Evolutionary conservation across 179 eudicot genomes (phyloP).

Genomic region (Amaranthus tricolor): DNA sequence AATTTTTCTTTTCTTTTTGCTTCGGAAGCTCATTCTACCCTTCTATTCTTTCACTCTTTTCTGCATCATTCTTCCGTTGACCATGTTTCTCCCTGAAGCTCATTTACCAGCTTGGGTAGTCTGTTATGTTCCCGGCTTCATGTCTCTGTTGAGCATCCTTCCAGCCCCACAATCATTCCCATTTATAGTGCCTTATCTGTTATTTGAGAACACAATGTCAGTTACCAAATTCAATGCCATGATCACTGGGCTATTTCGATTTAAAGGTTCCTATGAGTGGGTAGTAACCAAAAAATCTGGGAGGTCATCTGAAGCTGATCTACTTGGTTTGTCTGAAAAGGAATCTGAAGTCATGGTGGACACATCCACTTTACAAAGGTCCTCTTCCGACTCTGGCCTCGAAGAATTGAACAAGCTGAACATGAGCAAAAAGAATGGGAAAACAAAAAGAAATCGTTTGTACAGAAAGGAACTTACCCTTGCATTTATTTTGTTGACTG

Average conservation of each 20-base stretch:
- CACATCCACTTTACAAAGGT: conserved; percentile 26
- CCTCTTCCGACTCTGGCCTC: conserved; percentile 40
- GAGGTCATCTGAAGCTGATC: conserved; percentile 44
- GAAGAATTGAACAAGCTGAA: conserved; percentile 33
- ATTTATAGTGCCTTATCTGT: conserved; percentile 41
- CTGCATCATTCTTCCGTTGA: conserved; percentile 44
- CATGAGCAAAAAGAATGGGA: conserved; percentile 31
- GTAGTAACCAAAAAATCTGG: conserved; percentile 46
- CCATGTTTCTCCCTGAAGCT: conserved; percentile 50
- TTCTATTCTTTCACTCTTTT: conserved; percentile 44
- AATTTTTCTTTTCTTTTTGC: conserved; percentile 42
- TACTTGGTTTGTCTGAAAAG: conserved; percentile 34
- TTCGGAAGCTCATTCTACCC: conserved; percentile 42
- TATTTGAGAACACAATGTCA: conserved; percentile 47
- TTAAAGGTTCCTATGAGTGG: conserved; percentile 44
- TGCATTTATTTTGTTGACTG: conserved; percentile 42
- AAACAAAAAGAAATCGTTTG: conserved; percentile 30
- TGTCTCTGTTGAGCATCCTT: conserved; percentile 39
- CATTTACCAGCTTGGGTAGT: conserved; percentile 47
- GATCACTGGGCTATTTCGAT: conserved; percentile 42
- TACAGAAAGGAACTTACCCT: conserved; percentile 44
- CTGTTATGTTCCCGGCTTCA: conserved; percentile 44
- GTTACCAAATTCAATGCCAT: conserved; percentile 47
- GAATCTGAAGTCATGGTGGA: conserved; percentile 27
- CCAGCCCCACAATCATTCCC: conserved; percentile 46